Base-by-base conservation (phyloP, 441 rosid species). In the Adansonia grandidieri region DNA sequence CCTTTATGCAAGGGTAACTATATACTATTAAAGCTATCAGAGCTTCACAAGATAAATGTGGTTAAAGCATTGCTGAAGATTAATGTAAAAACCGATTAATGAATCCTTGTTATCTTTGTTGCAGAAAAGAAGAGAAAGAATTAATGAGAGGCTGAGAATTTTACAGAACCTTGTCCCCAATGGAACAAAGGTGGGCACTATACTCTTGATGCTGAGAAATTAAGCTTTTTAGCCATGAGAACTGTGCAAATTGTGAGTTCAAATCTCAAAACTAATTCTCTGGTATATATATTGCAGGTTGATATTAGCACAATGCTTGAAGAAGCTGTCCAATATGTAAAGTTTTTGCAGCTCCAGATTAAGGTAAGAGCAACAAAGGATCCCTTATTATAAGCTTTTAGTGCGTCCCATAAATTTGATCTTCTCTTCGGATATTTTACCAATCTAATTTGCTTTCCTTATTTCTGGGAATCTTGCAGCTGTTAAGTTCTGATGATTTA, bases 261-360 rank as follows among this genome's bases (percentile, higher is more conserved):
- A 51, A 51, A 11, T 50, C 42, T 24, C 11, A 71, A 63, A 65
- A 51, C 7, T 71, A 13, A 13, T 24, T 24, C 44, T 28, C 74
- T 62, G 53, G 67, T 17, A 77, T 44, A 6, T 44, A 44, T 44
- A 44, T 79, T 76, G 57, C 86, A 90, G 91, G 96, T 93, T 74
- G 97, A 93, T 73, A 90, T 93, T 60, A 93, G 97, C 80, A 90
- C 95, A 66, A 91, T 93, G 96, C 89, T 92, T 66, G 97, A 91
- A 77, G 97, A 90, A 85, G 97, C 97, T 53, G 94, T 88, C 37
- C 88, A 84, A 4, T 92, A 92, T 74, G 93, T 91, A 22, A 91
- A 92, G 81, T 91, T 93, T 71, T 71, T 94, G 75, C 97, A 93
- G 77, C 93, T 92, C 54, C 98, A 93, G 79, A 93, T 95, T 72